phyloP scores from a whole-genome alignment of 1,139 yeast genomes.

The Lodderomyces metapsilosis region DNA sequence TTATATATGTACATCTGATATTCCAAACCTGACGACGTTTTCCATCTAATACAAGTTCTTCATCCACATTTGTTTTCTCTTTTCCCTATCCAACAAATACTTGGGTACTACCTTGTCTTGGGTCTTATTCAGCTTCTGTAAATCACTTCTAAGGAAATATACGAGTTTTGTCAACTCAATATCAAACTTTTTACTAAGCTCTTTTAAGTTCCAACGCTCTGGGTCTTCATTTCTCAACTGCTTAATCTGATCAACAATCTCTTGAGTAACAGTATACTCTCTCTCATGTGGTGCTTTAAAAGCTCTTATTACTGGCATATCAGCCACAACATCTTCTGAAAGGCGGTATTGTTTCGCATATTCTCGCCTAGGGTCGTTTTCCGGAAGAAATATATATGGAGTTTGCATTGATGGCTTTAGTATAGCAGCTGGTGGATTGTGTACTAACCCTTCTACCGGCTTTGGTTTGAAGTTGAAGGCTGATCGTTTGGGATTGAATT shows the following conservation, averaged over 20 bases:
- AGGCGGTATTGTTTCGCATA: conserved; percentile 22
- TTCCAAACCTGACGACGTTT: not conserved
- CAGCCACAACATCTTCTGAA: conserved; percentile 36
- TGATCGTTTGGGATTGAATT: conserved; percentile 38
- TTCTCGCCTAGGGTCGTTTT: conserved; percentile 55
- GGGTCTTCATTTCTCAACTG: conserved; percentile 64
- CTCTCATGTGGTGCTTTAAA: conserved; percentile 35
- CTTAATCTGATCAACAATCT: conserved; percentile 61
- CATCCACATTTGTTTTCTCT: conserved; percentile 62
- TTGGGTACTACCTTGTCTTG: conserved; percentile 6
- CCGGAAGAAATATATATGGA: conserved; percentile 73
- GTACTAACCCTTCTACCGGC: conserved; percentile 38
- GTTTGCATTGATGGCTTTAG: conserved; percentile 40
- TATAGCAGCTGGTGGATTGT: conserved; percentile 38
- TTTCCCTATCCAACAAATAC: conserved; percentile 40
- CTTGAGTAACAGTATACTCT: conserved; percentile 59
- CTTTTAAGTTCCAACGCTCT: conserved; percentile 61
- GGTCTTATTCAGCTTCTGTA: conserved; percentile 3
- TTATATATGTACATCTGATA: not conserved
- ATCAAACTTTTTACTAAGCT: conserved; percentile 61
- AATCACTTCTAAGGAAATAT: conserved; percentile 17
- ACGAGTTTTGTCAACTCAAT: conserved; percentile 18
- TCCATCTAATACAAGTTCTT: conserved; percentile 46
- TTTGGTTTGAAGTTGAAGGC: conserved; percentile 45
- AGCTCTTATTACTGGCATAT: conserved; percentile 53